These are phyloP conservation scores for Ballota nigra DNA, from an alignment of 257 asterid species.

Conservation along the genomic window DNA sequence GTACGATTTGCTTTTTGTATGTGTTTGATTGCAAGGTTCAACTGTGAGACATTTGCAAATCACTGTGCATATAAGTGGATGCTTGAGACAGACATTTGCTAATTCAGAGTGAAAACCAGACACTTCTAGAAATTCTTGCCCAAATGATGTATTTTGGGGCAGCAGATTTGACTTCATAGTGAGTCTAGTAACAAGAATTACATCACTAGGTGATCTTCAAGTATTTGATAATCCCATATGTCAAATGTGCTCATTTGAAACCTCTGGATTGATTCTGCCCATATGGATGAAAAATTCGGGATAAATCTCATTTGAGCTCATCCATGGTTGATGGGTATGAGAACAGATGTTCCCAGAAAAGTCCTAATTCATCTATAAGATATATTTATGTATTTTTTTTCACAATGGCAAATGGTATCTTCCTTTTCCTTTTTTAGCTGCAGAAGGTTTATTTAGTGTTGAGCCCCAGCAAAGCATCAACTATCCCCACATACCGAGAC, in stretches of 20 bases:
- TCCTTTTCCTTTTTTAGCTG: not conserved
- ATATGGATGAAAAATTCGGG: not conserved
- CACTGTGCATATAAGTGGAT: slow-evolving; percentile 6
- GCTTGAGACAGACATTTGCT: not conserved
- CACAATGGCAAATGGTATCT: not conserved
- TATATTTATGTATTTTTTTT: not conserved
- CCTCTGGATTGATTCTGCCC: not conserved
- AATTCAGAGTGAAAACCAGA: not conserved
- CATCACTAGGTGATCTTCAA: not conserved
- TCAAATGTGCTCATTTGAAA: not conserved
- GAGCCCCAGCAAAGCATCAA: not conserved
- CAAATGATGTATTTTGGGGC: not conserved
- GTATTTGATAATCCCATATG: not conserved
- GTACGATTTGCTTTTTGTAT: not conserved
- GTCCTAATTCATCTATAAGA: not conserved
- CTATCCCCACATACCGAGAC: not conserved
- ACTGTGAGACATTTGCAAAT: not conserved
- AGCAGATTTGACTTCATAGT: not conserved
- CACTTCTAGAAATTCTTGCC: not conserved
- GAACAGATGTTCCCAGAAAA: not conserved
- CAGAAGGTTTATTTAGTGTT: not conserved
- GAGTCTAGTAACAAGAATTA: slow-evolving; percentile 6
- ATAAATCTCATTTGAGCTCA: not conserved
- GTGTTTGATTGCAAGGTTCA: not conserved
- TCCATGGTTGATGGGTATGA: not conserved